phyloP scores from a whole-genome alignment of 768 basidiomycete species.

The Suillus tomentosus region DNA sequence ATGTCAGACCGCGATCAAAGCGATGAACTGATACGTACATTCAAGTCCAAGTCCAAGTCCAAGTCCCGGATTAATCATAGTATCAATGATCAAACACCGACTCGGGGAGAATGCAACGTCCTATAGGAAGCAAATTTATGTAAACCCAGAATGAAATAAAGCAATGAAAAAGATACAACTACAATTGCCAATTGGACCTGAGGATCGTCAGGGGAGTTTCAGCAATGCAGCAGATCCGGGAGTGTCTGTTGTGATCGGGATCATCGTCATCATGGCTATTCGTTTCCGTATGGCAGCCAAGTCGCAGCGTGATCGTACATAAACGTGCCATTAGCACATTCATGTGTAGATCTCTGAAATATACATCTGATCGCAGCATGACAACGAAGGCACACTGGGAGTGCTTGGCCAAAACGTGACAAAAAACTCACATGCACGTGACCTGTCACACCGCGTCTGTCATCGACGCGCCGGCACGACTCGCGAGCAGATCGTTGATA shows the following conservation, averaged over 20 bases:
- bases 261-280: background rate
- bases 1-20: background rate
- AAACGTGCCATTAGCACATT: background rate
- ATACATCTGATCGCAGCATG: background rate
- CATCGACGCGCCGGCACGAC: constrained; percentile 27
- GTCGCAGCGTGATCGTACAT: background rate
- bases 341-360: background rate
- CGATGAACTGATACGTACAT: background rate
- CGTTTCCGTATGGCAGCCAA: background rate
- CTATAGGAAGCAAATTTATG: background rate
- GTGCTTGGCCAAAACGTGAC: constrained; percentile 1
- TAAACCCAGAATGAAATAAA: background rate
- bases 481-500: constrained; percentile 3
- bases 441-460: constrained; percentile 31
- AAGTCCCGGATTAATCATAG: background rate
- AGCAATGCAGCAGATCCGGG: background rate
- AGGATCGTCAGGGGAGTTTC: background rate
- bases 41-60: background rate
- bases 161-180: background rate
- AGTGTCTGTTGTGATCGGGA: background rate
- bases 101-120: background rate
- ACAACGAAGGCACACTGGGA: background rate
- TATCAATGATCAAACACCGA: background rate
- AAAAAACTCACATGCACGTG: constrained; percentile 25
- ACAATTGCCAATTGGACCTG: background rate